Percentiles rank a stretch among this genome's conserved stretches.
Evolutionary conservation across 192 early-diverging fungal species (phyloP).

Genomic region (Coemansia reversa): DNA sequence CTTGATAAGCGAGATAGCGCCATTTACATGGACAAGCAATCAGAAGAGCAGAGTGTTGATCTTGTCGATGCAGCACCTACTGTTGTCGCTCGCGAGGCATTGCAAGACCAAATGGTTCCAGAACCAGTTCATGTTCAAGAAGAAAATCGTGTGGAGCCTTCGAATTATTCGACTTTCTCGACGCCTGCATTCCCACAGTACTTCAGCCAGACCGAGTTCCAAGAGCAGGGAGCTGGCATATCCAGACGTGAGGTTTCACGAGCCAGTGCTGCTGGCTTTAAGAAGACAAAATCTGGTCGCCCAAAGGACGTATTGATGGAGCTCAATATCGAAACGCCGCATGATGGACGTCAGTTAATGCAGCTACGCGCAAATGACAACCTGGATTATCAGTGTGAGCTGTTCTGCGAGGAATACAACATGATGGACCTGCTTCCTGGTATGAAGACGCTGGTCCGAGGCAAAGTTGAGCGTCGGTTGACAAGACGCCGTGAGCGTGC

Average conservation of each 20-base stretch:
- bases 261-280: constrained; percentile 17
- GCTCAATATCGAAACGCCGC: constrained; percentile 50
- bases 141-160: constrained; percentile 1
- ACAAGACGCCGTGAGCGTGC: constrained; percentile 47
- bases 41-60: constrained; percentile 7
- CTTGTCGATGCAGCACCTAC: neutral
- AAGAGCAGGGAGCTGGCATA: constrained; percentile 25
- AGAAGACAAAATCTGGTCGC: constrained; percentile 10
- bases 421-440: constrained; percentile 47
- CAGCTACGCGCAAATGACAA: constrained; percentile 41
- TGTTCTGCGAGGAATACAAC: constrained; percentile 32
- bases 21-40: constrained; percentile 34
- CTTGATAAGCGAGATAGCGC: constrained; percentile 46
- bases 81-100: neutral
- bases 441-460: constrained; percentile 47
- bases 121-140: constrained; percentile 4
- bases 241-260: constrained; percentile 29
- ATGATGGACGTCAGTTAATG: constrained; percentile 38
- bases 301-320: constrained; percentile 49
- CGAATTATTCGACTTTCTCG: constrained; percentile 31
- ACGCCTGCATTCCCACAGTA: constrained; percentile 49
- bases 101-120: constrained; percentile 5
- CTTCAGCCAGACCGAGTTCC: constrained; percentile 33
- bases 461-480: constrained; percentile 50
- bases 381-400: constrained; percentile 35